A percentile compares a stretch with the other conserved stretches of the same genome.
phyloP scores from a whole-genome alignment of 805 yeast genomes.

The Starmerella khaoyaiensis region DNA sequence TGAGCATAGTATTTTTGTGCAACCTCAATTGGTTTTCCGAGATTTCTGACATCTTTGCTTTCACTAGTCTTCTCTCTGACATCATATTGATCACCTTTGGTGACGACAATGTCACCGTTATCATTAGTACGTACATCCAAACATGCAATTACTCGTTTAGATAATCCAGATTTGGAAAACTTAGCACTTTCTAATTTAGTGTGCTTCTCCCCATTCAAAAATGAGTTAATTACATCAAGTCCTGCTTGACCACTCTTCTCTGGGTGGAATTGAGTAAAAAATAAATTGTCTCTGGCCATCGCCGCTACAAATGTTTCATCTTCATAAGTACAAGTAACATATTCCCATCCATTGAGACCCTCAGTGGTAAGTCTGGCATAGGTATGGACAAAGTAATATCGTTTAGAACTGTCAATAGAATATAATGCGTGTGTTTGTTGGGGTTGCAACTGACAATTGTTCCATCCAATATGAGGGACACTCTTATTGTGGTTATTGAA shows the following conservation, averaged over 20 bases:
- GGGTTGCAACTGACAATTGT: constrained; percentile 30
- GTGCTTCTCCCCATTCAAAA: constrained; percentile 40
- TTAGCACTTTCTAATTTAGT: constrained; percentile 9
- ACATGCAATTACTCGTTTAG: constrained; percentile 90
- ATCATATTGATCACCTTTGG: constrained; percentile 97
- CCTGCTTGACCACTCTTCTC: constrained; percentile 95
- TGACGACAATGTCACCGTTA: constrained; percentile 87
- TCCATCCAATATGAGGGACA: constrained; percentile 98
- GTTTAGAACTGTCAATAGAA: constrained; percentile 51
- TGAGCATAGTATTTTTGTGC: constrained; percentile 83
- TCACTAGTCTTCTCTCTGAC: constrained; percentile 64
- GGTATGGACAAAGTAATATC: constrained; percentile 92
- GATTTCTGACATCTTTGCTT: constrained; percentile 54
- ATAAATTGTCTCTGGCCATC: constrained; percentile 56
- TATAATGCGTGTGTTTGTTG: constrained; percentile 31
- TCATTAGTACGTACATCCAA: constrained; percentile 94
- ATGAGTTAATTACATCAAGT: constrained; percentile 56
- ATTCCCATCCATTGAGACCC: constrained; percentile 43
- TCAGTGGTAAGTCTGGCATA: constrained; percentile 29
- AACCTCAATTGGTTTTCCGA: constrained; percentile 92
- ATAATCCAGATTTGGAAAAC: constrained; percentile 41
- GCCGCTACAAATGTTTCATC: constrained; percentile 75
- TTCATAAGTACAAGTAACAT: constrained; percentile 63
- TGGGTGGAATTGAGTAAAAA: constrained; percentile 98
- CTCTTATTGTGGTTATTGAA: constrained; percentile 57